These are phyloP conservation scores for Aphanomyces astaci DNA, from an alignment of 352 stramenopile species.

Conservation along the genomic window DNA sequence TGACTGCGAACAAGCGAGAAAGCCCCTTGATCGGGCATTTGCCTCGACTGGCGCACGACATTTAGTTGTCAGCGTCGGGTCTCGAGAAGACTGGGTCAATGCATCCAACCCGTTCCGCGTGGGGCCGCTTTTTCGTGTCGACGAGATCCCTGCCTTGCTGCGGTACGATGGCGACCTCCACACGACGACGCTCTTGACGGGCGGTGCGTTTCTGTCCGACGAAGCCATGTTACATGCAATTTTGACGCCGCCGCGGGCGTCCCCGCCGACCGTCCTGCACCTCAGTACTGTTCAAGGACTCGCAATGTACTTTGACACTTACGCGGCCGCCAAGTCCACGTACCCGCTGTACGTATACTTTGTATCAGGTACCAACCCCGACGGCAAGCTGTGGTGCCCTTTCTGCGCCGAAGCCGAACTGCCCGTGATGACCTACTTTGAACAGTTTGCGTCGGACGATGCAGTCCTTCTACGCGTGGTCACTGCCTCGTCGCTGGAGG, in stretches of 20 bases:
- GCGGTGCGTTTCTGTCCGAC: constrained; percentile 56
- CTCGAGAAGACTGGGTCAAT: constrained; percentile 54
- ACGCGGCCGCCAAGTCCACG: constrained; percentile 47
- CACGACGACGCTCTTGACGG: constrained; percentile 47
- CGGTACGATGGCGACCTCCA: constrained; percentile 65
- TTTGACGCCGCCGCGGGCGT: constrained; percentile 43
- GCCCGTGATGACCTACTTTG: constrained; percentile 67
- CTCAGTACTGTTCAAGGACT: constrained; percentile 30
- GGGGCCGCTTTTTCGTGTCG: constrained; percentile 78
- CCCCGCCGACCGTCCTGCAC: constrained; percentile 23
- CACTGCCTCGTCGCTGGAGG: constrained; percentile 42
- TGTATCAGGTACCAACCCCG: constrained; percentile 68
- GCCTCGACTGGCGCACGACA: constrained; percentile 48
- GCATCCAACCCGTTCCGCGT: constrained; percentile 60
- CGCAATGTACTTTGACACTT: constrained; percentile 39
- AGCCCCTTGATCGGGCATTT: constrained; percentile 49
- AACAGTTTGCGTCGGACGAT: constrained; percentile 46
- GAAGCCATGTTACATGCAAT: constrained; percentile 52
- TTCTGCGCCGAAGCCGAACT: constrained; percentile 71
- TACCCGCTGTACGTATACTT: constrained; percentile 71
- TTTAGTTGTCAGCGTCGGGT: constrained; percentile 53
- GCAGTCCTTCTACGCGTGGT: constrained; percentile 53
- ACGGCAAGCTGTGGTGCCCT: constrained; percentile 65
- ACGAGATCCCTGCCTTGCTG: constrained; percentile 68
- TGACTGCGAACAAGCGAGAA: constrained; percentile 55